Percentiles rank a stretch among this genome's conserved stretches.
These are phyloP conservation scores for Cercospora canescens DNA, from an alignment of 2,329 filamentous ascomycete species.

Conservation along the genomic window DNA sequence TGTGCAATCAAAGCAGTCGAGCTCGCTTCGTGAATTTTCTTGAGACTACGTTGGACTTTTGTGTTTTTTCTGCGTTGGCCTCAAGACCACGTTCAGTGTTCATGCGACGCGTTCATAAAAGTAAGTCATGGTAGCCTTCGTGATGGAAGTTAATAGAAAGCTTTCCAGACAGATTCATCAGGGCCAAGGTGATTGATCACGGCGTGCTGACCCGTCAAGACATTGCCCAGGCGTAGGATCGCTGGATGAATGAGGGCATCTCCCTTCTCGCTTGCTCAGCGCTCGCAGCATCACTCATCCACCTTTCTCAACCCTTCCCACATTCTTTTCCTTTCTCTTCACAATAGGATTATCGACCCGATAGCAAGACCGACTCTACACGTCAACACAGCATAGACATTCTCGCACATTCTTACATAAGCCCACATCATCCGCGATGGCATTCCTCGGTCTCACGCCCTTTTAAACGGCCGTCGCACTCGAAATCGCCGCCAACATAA, in stretches of 20 bases:
- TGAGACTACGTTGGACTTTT: too few relatives aligned
- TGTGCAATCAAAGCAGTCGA: too few relatives aligned
- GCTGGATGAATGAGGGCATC: background rate
- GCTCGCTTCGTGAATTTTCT: too few relatives aligned
- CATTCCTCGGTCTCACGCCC: slow-evolving; percentile 12
- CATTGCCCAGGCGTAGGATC: background rate
- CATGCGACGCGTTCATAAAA: background rate
- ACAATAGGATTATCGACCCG: background rate
- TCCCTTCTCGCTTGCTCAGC: background rate
- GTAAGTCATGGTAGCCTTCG: background rate
- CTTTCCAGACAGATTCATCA: background rate
- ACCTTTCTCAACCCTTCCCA: background rate
- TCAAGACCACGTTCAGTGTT: too few relatives aligned
- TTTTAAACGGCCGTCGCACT: slow-evolving; percentile 16
- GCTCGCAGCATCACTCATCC: background rate
- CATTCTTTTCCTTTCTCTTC: background rate
- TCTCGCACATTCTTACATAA: too few relatives aligned
- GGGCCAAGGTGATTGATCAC: background rate
- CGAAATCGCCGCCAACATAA: slow-evolving; percentile 8
- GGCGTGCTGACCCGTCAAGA: background rate
- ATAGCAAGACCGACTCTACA: background rate
- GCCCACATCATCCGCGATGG: background rate
- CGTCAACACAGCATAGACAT: background rate
- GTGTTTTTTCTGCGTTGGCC: too few relatives aligned
- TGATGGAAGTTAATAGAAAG: background rate